Evolutionary conservation across 2,329 filamentous ascomycete species (phyloP).

Genomic region (Fusarium dlaminii): DNA sequence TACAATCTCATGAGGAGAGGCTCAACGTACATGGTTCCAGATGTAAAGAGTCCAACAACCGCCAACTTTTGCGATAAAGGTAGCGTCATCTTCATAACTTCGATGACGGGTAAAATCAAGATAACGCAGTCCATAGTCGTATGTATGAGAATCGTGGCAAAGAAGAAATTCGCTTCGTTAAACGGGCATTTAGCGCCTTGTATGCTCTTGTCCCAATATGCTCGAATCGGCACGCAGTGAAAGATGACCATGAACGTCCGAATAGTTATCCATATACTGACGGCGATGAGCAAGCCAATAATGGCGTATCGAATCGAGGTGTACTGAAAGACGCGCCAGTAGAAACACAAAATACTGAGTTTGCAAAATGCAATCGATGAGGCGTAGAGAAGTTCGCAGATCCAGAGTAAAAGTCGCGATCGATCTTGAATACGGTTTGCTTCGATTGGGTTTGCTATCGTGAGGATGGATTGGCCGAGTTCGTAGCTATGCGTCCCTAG

Average conservation of each 20-base stretch:
- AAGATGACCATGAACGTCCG: slow-evolving; percentile 47
- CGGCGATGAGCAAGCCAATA: slow-evolving; percentile 27
- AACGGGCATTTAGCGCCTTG: slow-evolving; percentile 40
- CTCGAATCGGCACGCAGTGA: slow-evolving; percentile 47
- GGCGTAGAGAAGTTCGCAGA: slow-evolving; percentile 35
- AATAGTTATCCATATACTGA: slow-evolving; percentile 41
- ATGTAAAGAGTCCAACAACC: slow-evolving; percentile 12
- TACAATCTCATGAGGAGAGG: fast-evolving
- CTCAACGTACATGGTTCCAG: slow-evolving; percentile 11
- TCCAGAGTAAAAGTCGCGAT: slow-evolving; percentile 28
- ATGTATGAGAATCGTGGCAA: slow-evolving; percentile 45
- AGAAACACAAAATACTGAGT: slow-evolving; percentile 43
- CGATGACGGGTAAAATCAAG: slow-evolving; percentile 10
- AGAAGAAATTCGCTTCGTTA: slow-evolving; percentile 45
- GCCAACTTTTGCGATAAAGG: slow-evolving; percentile 16
- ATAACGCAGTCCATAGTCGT: slow-evolving; percentile 37
- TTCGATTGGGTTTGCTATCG: neutral
- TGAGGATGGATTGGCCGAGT: slow-evolving; percentile 19
- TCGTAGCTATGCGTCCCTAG: slow-evolving; percentile 27
- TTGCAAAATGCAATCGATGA: slow-evolving; percentile 43
- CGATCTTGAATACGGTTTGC: neutral
- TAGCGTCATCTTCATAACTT: slow-evolving; percentile 20
- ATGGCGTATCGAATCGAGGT: slow-evolving; percentile 43
- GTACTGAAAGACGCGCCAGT: slow-evolving; percentile 44
- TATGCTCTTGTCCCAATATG: slow-evolving; percentile 46